Evolutionary conservation across 805 yeast genomes (phyloP).

Genomic region (Pichia manshurica): DNA sequence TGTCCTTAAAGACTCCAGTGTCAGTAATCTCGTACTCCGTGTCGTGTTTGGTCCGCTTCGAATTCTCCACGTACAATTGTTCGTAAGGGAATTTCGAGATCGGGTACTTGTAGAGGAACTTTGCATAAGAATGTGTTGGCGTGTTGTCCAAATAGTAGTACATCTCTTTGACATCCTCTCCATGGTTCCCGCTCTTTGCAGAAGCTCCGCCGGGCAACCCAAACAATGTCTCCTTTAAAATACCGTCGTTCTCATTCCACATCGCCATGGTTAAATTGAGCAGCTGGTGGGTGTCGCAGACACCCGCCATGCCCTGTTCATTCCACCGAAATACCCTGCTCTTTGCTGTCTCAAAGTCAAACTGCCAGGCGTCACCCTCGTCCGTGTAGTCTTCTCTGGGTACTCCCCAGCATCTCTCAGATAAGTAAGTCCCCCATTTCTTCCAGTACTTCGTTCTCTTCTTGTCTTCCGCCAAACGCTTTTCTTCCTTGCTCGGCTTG

Average conservation of each 20-base stretch:
- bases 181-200: conserved; percentile 68
- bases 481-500: conserved; percentile 30
- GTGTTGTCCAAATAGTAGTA: conserved; percentile 86
- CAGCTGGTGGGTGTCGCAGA: conserved; percentile 74
- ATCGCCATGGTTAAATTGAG: conserved; percentile 75
- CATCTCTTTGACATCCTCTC: conserved; percentile 87
- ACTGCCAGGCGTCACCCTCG: conserved; percentile 88
- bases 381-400: conserved; percentile 84
- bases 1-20: conserved; percentile 65
- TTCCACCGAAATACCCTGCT: conserved; percentile 90
- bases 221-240: conserved; percentile 78
- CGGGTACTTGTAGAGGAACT: conserved; percentile 89
- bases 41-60: conserved; percentile 58
- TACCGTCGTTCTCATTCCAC: conserved; percentile 86
- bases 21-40: conserved; percentile 80
- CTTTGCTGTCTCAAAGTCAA: conserved; percentile 79
- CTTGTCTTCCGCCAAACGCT: conserved; percentile 37
- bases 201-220: conserved; percentile 83
- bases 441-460: conserved; percentile 56
- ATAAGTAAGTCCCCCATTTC: conserved; percentile 87
- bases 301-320: conserved; percentile 91
- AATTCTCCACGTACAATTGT: conserved; percentile 62
- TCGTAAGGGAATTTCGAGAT: conserved; percentile 78
- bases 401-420: conserved; percentile 84
- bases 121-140: conserved; percentile 90